These are phyloP conservation scores for Amanita fuliginea DNA, from an alignment of 768 basidiomycete species.

Conservation along the genomic window DNA sequence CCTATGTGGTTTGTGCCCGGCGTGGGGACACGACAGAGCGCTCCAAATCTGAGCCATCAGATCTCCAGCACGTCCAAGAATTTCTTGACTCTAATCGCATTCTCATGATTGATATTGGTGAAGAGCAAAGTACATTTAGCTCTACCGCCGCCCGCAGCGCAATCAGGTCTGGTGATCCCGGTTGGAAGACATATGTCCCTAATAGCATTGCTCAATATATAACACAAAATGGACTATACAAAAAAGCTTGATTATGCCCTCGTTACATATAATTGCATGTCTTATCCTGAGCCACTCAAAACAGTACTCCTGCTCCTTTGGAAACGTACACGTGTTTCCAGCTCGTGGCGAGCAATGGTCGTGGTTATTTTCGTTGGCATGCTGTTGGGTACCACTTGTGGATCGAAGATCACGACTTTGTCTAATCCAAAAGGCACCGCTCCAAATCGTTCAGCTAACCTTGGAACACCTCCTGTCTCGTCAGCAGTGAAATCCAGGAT, in stretches of 20 bases:
- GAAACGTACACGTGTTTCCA: constrained; percentile 6
- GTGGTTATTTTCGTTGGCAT: not conserved
- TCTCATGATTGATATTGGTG: constrained; percentile 49
- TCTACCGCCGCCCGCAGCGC: constrained; percentile 56
- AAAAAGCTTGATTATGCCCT: not conserved
- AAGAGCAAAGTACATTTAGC: constrained; percentile 46
- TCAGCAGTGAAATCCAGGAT: constrained; percentile 12
- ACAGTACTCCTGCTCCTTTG: not conserved
- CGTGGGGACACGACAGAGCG: constrained; percentile 19
- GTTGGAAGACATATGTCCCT: constrained; percentile 1
- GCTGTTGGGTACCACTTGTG: not conserved
- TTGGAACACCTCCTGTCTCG: not conserved
- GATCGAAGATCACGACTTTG: constrained; percentile 15
- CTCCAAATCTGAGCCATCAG: constrained; percentile 11
- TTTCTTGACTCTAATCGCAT: constrained; percentile 45
- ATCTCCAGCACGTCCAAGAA: constrained; percentile 25
- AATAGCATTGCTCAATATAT: constrained; percentile 7
- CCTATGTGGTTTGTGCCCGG: constrained; percentile 56
- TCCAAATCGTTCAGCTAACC: constrained; percentile 14
- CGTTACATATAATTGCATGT: not conserved
- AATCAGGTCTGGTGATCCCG: constrained; percentile 16
- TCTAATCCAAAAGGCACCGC: constrained; percentile 11
- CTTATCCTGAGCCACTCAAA: not conserved
- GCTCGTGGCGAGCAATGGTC: not conserved
- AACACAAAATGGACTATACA: constrained; percentile 1